Base-by-base conservation (phyloP, 1,284 basidiomycete genomes). In the Ceratobasidium papillatum region DNA sequence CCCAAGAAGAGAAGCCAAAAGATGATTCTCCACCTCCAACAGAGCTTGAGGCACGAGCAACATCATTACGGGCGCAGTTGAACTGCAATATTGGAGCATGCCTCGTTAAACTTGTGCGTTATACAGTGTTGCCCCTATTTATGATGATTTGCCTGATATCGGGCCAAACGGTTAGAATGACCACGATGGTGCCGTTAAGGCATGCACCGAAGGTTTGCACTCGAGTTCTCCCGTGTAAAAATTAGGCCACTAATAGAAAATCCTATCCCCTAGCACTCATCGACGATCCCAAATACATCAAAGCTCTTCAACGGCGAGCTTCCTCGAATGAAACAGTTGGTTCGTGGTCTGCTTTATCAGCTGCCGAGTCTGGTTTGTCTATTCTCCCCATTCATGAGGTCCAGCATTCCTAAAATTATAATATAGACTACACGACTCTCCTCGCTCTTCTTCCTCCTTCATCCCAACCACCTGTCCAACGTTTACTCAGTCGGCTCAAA, bases 271-370 rank as follows among this genome's bases (percentile, higher is more conserved):
- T 78, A 97, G 96, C 97, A 7, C 86, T 99, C 14, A 82, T 86
- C 25, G 94, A 98, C 79, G 92, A 97, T 78, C 92, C 94, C 3
- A 81, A 83, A 14, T 98, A 99, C 80, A 81, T 92, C 77, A 99
- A 98, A 82, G 96, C 92, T 0, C 84, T 98, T 1, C 94, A 96
- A 80, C 86, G 97, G 77, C 90, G 97, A 19, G 95, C 95, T 1
- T 81, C 88, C 27, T 93, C 93, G 0, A 98, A 96, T 80, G 94
- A 96, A 77, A 84, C 86, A 38, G 84, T 98, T 27, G 87, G 87
- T 66, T 89, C 91, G 4, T 98, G 95, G 95, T 87, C 93, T 4
- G 91, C 93, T 3, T 85, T 98, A 9, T 86, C 89, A 11, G 85
- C 91, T 25, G 94, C 94, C 3, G 89, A 96, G 83, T 91, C 96